These are phyloP conservation scores for Wickerhamiella vanderwaltii DNA, from an alignment of 805 yeast genomes.

Conservation along the genomic window DNA sequence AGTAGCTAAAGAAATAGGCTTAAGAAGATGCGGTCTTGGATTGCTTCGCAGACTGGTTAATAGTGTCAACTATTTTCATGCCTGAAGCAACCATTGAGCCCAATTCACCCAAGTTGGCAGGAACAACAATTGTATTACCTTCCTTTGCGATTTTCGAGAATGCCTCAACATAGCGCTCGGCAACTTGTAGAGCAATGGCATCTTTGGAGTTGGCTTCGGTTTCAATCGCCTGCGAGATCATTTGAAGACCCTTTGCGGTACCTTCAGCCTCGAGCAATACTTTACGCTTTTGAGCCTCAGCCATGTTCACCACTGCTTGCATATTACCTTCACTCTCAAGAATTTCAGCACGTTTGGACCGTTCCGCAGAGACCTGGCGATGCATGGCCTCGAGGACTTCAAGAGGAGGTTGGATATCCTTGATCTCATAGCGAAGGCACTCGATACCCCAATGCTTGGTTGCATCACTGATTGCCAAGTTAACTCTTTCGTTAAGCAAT, in stretches of 20 bases:
- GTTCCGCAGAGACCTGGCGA: conserved; percentile 76
- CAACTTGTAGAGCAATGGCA: conserved; percentile 68
- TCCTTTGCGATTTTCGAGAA: conserved; percentile 76
- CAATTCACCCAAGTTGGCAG: conserved; percentile 63
- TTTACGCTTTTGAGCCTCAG: conserved; percentile 70
- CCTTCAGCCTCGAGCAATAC: conserved; percentile 79
- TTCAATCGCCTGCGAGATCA: conserved; percentile 53
- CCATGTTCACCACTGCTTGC: conserved; percentile 66
- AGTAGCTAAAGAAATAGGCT: too few species aligned
- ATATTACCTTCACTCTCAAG: conserved; percentile 77
- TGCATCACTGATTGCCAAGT: conserved; percentile 71
- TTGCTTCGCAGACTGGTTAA: background rate
- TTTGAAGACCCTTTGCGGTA: conserved; percentile 55
- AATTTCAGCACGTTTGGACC: conserved; percentile 69
- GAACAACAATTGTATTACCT: conserved; percentile 63
- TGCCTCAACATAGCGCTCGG: conserved; percentile 72
- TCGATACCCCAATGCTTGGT: conserved; percentile 76
- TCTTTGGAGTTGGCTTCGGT: conserved; percentile 59
- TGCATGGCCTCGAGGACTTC: conserved; percentile 86
- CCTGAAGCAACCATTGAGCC: conserved; percentile 68
- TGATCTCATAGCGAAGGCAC: conserved; percentile 73
- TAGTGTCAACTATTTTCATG: conserved; percentile 47
- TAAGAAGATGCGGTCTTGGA: background rate
- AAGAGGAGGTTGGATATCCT: conserved; percentile 78
- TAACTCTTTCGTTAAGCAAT: conserved; percentile 56